Evolutionary conservation across 2,329 filamentous ascomycete species (phyloP), one percentile per base, ranked within the genome.

Genomic region (Blastomyces emzantsi): DNA sequence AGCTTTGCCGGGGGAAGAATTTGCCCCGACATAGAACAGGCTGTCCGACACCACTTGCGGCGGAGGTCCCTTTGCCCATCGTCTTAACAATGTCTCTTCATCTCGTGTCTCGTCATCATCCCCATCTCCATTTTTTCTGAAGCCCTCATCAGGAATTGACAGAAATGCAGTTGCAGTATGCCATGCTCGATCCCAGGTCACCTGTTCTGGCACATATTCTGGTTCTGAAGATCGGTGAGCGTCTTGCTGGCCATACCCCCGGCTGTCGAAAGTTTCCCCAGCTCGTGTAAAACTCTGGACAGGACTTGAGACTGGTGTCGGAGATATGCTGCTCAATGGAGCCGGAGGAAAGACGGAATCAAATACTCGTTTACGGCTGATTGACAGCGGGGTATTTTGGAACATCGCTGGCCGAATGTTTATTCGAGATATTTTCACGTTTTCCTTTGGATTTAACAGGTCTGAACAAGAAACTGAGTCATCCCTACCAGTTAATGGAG

Each of bases 271-370:
- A 28, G 68, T 63, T 63, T 66, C 65, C 22, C 62, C 67, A 49
- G 65, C 64, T 57, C 41, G 64, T 28, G 64, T 66, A 30, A 69
- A 69, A 13, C 69, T 69, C 56, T 69, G 64, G 63, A 68, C 64
- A 17, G 70, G 69, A n/a, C 70, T 71, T 36, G 64, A 66, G 28
- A 65, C 64, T 7, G 68, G 69, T 9, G 70, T 70, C 22, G 74
- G 67, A 51, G 72, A 65, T 63, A 70, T 70, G 67, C 71, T 70
- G 62, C 73, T 72, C n/a, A 73, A 67, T 22, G 73, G 73, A 62
- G 75, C 69, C 60, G 75, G 72, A 58, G 77, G 72, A 65, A 80
- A 79, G 58, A 80, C 77, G 15, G 77, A 78, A 63, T 70, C 70
- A 67, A 79, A 78, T 28, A 80, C 73, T 66, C 76, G 77, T 69